Percentiles rank a stretch among this genome's conserved stretches.
phyloP scores from a whole-genome alignment of 176 grass and related monocot species.

The Oryza brachyantha region DNA sequence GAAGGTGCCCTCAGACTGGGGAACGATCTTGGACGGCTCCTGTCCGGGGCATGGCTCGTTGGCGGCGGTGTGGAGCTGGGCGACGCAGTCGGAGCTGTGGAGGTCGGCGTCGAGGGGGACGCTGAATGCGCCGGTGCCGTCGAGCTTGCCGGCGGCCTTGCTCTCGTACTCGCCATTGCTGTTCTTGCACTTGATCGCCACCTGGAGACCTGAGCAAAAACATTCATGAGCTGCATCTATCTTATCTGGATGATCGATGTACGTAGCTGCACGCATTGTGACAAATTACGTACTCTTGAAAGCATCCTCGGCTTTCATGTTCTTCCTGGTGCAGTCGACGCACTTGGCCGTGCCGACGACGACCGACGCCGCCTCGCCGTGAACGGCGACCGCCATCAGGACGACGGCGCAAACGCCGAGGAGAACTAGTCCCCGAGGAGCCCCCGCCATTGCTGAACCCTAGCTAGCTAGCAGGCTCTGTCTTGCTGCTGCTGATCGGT shows the following conservation, averaged over 20 bases:
- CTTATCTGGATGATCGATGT: too few relatives aligned
- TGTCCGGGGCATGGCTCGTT: not conserved
- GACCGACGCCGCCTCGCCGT: not conserved
- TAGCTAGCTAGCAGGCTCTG: not conserved
- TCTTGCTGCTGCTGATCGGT: not conserved
- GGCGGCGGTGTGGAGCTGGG: slow-evolving; percentile 6
- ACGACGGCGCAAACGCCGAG: not conserved
- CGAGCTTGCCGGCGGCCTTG: slow-evolving; percentile 11
- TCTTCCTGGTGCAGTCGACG: slow-evolving; percentile 35
- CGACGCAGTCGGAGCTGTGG: slow-evolving; percentile 3
- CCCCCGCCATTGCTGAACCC: not conserved
- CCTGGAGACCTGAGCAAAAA: slow-evolving; percentile 11
- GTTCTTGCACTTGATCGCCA: slow-evolving; percentile 34
- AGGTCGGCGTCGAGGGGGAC: slow-evolving; percentile 8
- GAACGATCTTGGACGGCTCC: slow-evolving; percentile 14
- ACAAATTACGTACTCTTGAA: slow-evolving; percentile 19
- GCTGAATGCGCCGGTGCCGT: slow-evolving; percentile 6
- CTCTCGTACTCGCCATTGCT: slow-evolving; percentile 7
- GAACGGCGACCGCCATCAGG: not conserved
- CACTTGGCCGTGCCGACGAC: not conserved
- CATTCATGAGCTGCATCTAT: too few relatives aligned
- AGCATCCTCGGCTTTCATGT: slow-evolving; percentile 12
- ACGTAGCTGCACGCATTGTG: too few relatives aligned
- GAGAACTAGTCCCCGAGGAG: not conserved
- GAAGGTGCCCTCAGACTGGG: not conserved